Evolutionary conservation across 805 yeast species (phyloP), one percentile per base, ranked within the genome.

Genomic region (Lachancea kluyveri): DNA sequence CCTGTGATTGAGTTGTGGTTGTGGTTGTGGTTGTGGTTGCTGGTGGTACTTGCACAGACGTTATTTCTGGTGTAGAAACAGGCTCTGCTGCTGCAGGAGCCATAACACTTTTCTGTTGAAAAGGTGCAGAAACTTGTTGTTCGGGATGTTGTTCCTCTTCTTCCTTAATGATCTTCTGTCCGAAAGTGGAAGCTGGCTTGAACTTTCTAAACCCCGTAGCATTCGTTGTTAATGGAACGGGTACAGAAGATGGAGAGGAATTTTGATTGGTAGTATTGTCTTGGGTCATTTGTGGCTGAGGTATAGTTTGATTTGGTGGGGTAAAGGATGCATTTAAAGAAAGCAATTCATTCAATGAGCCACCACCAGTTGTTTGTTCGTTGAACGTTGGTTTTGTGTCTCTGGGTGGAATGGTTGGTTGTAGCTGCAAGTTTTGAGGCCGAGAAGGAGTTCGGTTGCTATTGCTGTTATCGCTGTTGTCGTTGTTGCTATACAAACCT

Each of bases 171-270:
- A 88, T 67, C 21, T 70, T 70, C 59, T 82, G 95, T 19, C 97
- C 97, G 65, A 88, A 90, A 8, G 71, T 60, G 0, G 96, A 86
- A 11, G 87, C 69, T 21, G 96, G 96, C 33, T 74, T 80, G 60
- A 88, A 90, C 26, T 61, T 59, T 38, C 59, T 61, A 6, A 57
- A 41, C 24, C 59, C 57, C 16, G 60, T 44, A 17, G 59, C 46
- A 8, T 62, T 40, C 28, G 60, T 54, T 9, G 58, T 47, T 28
- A 24, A 12, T 17, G 43, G 48, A 12, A 31, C 33, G 17, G 18
- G 39, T 6, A 24, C 11, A 5, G 28, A 27, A 12, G 33, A 18
- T 6, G 12, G 28, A 17, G 24, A 24, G 8, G 34, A 21, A 17
- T 26, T 26, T 10, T 30, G 36, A 12, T 48, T 24, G 24, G 62